Conservation (phyloP, 306 rosid species). For the Medicago lupulina region DNA sequence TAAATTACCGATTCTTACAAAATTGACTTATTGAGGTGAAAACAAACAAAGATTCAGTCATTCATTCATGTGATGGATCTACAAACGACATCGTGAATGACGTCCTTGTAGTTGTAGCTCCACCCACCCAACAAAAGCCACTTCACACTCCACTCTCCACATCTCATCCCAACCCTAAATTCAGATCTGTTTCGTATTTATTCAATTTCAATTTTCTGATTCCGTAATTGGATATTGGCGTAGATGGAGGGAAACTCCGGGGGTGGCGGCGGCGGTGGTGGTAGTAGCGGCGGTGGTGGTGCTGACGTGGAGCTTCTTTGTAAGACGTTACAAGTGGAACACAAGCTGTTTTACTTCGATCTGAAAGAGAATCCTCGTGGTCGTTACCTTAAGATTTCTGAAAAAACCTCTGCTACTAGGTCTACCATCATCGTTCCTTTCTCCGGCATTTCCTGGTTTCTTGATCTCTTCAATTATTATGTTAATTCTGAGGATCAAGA, state of each 20-base stretch:
- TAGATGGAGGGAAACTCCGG: conserved; percentile 77
- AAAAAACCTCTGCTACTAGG: conserved; percentile 98
- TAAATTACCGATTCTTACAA: not conserved
- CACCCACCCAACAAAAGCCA: not conserved
- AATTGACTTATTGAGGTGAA: conserved; percentile 5
- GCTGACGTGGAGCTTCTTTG: conserved; percentile 92
- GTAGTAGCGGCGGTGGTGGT: conserved; percentile 40
- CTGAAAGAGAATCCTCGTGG: conserved; percentile 99
- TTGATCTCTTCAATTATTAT: conserved; percentile 97
- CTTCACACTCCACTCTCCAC: conserved; percentile 6
- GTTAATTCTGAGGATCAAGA: conserved; percentile 93
- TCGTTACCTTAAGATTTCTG: conserved; percentile 92
- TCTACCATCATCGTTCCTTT: conserved; percentile 97
- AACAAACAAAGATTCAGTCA: conserved; percentile 4
- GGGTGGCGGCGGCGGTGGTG: conserved; percentile 25
- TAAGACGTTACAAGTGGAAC: conserved; percentile 97
- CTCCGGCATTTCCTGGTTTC: conserved; percentile 97
- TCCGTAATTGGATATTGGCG: not conserved
- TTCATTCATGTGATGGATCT: conserved; percentile 1
- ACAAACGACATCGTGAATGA: conserved; percentile 13
- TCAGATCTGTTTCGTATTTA: conserved; percentile 39
- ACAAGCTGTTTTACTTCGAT: conserved; percentile 98
- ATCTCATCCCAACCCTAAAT: conserved; percentile 1
- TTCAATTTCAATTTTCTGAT: not conserved
- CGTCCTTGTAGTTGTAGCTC: not conserved